These are phyloP conservation scores for Claviceps citrina DNA, from an alignment of 2,329 filamentous ascomycete species.

Conservation along the genomic window DNA sequence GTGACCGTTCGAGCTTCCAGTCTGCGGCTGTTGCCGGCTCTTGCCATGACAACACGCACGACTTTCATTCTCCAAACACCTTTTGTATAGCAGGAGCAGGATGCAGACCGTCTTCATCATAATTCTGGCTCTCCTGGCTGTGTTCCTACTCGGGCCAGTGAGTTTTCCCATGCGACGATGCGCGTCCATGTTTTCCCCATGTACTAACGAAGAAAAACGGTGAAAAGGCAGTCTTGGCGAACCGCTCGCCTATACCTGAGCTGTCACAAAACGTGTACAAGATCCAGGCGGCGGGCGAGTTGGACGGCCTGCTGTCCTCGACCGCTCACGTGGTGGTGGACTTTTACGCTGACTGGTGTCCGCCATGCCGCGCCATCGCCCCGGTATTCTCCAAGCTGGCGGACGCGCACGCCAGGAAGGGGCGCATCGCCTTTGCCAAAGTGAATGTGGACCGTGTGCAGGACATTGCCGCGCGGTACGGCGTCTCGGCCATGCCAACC, in stretches of 20 bases:
- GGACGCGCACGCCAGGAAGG: slow-evolving; percentile 9
- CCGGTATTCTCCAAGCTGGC: slow-evolving; percentile 37
- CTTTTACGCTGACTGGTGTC: slow-evolving; percentile 37
- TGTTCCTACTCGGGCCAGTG: neutral
- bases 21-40: no score
- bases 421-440: slow-evolving; percentile 10
- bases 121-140: neutral
- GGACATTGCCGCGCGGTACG: slow-evolving; percentile 46
- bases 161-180: neutral
- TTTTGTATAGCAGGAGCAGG: neutral
- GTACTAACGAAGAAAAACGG: neutral
- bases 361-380: slow-evolving; percentile 32
- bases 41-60: no score
- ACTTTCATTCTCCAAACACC: no score
- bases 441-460: slow-evolving; percentile 13
- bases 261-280: slow-evolving; percentile 24
- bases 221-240: neutral
- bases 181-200: neutral
- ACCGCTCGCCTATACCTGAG: slow-evolving; percentile 21
- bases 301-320: slow-evolving; percentile 22
- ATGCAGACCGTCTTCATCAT: neutral
- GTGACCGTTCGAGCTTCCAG: no score
- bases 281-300: slow-evolving; percentile 15
- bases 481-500: slow-evolving; percentile 83
- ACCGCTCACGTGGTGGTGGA: slow-evolving; percentile 30